These are phyloP conservation scores for Erythrobasidium hasegawianum DNA, from an alignment of 1,284 basidiomycete species.

Conservation along the genomic window DNA sequence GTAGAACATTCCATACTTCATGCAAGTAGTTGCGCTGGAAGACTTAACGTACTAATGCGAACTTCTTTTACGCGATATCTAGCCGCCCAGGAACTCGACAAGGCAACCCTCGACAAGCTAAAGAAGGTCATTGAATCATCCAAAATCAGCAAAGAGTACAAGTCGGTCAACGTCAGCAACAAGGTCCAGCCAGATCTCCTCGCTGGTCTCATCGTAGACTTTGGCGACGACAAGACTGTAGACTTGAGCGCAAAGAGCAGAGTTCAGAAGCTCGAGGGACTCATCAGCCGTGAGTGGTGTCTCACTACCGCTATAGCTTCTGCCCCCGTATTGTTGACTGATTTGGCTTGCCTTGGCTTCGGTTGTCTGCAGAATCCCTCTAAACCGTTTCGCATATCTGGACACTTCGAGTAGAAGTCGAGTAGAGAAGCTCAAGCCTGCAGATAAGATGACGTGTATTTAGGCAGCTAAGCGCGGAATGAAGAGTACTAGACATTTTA, in stretches of 20 bases:
- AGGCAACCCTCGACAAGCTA: slow-evolving; percentile 66
- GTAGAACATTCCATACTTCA: too few relatives aligned
- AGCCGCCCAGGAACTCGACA: slow-evolving; percentile 67
- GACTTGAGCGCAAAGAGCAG: slow-evolving; percentile 89
- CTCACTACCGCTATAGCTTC: not conserved
- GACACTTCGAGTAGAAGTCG: too few relatives aligned
- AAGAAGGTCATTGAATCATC: slow-evolving; percentile 80
- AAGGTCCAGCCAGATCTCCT: slow-evolving; percentile 83
- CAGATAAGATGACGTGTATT: too few relatives aligned
- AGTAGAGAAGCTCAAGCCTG: too few relatives aligned
- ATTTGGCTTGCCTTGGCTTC: too few relatives aligned
- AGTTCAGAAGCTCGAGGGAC: slow-evolving; percentile 88
- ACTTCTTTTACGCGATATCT: slow-evolving; percentile 8
- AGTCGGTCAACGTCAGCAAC: slow-evolving; percentile 80
- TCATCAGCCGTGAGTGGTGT: slow-evolving; percentile 58
- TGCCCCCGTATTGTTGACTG: not conserved
- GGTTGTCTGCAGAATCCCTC: not conserved
- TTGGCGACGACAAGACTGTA: slow-evolving; percentile 89
- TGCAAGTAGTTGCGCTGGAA: too few relatives aligned
- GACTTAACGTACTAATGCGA: too few relatives aligned
- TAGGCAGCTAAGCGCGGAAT: too few relatives aligned
- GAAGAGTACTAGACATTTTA: too few relatives aligned
- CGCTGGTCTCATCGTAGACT: slow-evolving; percentile 81
- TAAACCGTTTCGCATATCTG: not conserved
- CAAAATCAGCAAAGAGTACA: slow-evolving; percentile 74